A percentile compares a stretch with the other conserved stretches of the same genome.
Conservation (phyloP, 805 yeast genomes). For the Cephaloascus fragrans region DNA sequence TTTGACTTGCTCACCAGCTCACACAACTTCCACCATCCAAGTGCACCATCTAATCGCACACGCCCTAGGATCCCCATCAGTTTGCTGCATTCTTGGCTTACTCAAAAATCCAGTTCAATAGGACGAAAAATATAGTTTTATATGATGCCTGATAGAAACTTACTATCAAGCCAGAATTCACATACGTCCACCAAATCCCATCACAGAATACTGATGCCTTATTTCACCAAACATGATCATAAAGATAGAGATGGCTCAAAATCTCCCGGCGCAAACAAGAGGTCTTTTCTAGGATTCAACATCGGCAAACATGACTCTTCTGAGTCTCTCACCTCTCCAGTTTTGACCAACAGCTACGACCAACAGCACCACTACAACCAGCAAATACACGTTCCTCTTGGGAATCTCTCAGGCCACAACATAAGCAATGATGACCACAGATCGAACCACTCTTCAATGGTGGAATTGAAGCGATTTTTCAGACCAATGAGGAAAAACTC, state of each 20-base stretch:
- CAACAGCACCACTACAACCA: slow-evolving; percentile 9
- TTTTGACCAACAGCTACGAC: slow-evolving; percentile 21
- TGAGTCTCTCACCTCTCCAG: slow-evolving; percentile 25
- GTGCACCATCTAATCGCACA: too few relatives aligned
- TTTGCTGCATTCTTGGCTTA: too few relatives aligned
- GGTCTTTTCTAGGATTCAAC: slow-evolving; percentile 24
- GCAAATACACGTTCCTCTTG: slow-evolving; percentile 2
- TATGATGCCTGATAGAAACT: background rate
- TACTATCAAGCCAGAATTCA: background rate
- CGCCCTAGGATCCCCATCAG: too few relatives aligned
- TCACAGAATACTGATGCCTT: background rate
- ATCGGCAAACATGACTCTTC: slow-evolving; percentile 30
- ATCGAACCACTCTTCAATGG: slow-evolving; percentile 43
- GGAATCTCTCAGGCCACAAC: slow-evolving; percentile 5
- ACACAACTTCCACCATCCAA: too few relatives aligned
- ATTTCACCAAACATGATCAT: background rate
- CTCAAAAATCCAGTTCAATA: too few relatives aligned
- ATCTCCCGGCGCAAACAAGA: background rate
- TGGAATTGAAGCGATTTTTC: slow-evolving; percentile 62
- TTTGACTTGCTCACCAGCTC: too few relatives aligned
- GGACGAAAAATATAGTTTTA: too few relatives aligned
- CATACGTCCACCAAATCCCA: background rate
- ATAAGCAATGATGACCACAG: slow-evolving; percentile 11
- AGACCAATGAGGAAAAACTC: slow-evolving; percentile 39
- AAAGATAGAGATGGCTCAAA: background rate